phyloP scores from a whole-genome alignment of 1,284 basidiomycete genomes.

The Sporisorium graminicola region DNA sequence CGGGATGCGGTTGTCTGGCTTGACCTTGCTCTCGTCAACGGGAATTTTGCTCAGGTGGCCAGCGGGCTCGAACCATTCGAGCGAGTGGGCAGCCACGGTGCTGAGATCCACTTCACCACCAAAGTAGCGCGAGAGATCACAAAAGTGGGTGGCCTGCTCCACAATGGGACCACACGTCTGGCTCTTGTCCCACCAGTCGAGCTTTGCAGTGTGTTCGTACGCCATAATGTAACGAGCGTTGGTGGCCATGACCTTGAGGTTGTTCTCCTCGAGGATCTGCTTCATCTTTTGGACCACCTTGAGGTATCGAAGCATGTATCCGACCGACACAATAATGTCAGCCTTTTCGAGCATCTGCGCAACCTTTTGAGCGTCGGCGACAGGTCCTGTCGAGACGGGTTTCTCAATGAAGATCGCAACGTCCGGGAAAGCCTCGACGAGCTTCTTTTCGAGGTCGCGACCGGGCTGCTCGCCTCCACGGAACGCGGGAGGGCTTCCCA shows the following conservation, averaged over 20 bases:
- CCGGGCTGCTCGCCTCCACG: conserved; percentile 74
- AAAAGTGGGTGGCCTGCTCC: conserved; percentile 92
- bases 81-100: conserved; percentile 75
- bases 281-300: conserved; percentile 96
- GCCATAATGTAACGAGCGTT: conserved; percentile 95
- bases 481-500: conserved; percentile 94
- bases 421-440: conserved; percentile 82
- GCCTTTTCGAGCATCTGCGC: conserved; percentile 62
- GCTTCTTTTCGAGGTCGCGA: conserved; percentile 88
- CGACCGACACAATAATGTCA: conserved; percentile 85
- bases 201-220: conserved; percentile 81
- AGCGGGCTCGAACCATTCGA: conserved; percentile 72
- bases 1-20: conserved; percentile 69
- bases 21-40: conserved; percentile 83
- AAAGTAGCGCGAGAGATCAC: conserved; percentile 88
- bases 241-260: conserved; percentile 96
- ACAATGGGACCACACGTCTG: conserved; percentile 91
- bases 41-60: conserved; percentile 84
- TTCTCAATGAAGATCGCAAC: conserved; percentile 93
- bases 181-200: conserved; percentile 96
- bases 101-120: conserved; percentile 93
- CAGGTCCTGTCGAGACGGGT: conserved; percentile 87
- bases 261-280: conserved; percentile 88
- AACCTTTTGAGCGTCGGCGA: conserved; percentile 71
- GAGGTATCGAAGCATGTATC: conserved; percentile 74